Evolutionary conservation across 2,329 filamentous ascomycete genomes (phyloP), one percentile per base, ranked within the genome.

Genomic region (Gaeumannomyces tritici): DNA sequence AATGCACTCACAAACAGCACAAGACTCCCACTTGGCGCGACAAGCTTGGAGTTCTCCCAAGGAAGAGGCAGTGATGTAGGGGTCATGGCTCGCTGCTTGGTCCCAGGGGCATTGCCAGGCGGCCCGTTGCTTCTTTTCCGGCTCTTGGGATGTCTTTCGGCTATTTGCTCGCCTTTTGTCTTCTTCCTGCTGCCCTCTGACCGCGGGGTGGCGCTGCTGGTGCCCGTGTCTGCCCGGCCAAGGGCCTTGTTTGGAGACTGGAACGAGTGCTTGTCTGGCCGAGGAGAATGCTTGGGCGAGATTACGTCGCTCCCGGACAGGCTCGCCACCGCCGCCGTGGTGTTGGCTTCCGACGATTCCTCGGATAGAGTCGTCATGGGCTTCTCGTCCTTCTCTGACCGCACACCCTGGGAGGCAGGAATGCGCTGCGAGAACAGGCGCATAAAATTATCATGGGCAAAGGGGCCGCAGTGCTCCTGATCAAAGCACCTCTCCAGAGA

Each of bases 401-500:
- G 62, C 72, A 66, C 63, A 59, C 67, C 70, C 6, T 62, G 62
- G 4, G 75, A 66, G n/a, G 71, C 66, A 4, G 71, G 66, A 68
- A 80, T 83, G 60, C 78, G 79, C 62, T 84, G 80, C 64, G 82
- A 85, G 60, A 82, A 74, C 0, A 83, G 81, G 54, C 85, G 75
- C 84, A 88, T 87, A 65, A 85, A 87, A 57, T 84, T 79, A 0
- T 83, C 84, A 67, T 88, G 85, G 0, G 80, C 76, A 55, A 80
- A 76, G 31, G 80, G 78, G 0, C 84, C 85, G 0, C 83, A 77
- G 69, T 87, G 84, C 64, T 86, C 83, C 65, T 87, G 83, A 56
- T 80, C 81, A 65, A 87, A 86, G 4, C 81, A 84, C 64, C 81
- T 80, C 66, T 85, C 83, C 2, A 88, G 69, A 0, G 83, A 82